Base-by-base conservation (phyloP, 257 asterid species). In the Primulina huaijiensis region DNA sequence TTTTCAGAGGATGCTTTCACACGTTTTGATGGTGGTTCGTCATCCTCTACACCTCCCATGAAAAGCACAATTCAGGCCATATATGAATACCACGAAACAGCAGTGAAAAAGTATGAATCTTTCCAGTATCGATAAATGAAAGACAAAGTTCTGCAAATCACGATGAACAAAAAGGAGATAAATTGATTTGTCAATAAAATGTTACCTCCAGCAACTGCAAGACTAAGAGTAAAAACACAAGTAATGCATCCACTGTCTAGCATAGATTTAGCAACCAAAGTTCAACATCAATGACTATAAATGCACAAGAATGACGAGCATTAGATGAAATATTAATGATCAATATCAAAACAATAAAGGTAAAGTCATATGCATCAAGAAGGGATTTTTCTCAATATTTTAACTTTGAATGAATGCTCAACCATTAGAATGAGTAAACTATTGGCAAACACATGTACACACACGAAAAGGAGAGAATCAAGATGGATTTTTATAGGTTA, bases 41-140 rank as follows among this genome's bases (percentile, higher is more conserved):
- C 86, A 75, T 85, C 91, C 80, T 83, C 91, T 83, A 81, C 84
- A 82, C 96, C 92, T 89, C 94, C 96, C 96, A 89, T 89, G 90
- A 85, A 89, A 89, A 82, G 90, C 72, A 79, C 82, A 78, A 80
- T 81, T 87, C 90, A 89, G 92, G 87, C 96, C 90, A 87, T 89
- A 82, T 80, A 87, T 81, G 57, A 38, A 67, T 60, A 70, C 73
- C 76, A 65, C 64, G n/a, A 56, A 52, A 68, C 61, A 82, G 59
- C 77, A 58, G 63, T 50, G 76, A 67, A 53, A 72, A 30, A 78
- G 27, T 71, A 2, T 61, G 53, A 60, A 70, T 70, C 72, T 79
- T 72, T 73, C 79, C 33, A 67, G 64, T 68, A 58, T 68, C 20
- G 40, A 63, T 33, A 62, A 64, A 46, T 62, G 64, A 16, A 27